phyloP scores from a whole-genome alignment of 129 eudicot species.

The Dittrichia graveolens region DNA sequence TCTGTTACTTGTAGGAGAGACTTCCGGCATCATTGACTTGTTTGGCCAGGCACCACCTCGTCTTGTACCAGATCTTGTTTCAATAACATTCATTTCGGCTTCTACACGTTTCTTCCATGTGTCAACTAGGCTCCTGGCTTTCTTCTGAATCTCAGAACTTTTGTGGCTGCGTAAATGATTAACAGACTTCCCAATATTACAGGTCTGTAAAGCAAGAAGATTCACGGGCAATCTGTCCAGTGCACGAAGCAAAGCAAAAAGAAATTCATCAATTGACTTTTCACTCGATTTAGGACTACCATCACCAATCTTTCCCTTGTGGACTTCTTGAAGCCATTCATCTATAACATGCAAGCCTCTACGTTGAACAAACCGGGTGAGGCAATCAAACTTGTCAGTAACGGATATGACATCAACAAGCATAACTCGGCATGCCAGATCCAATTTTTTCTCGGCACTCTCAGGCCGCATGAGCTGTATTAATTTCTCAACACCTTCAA shows the following conservation, averaged over 20 bases:
- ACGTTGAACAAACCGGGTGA: slow-evolving; percentile 57
- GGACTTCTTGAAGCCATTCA: slow-evolving; percentile 93
- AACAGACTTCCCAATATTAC: slow-evolving; percentile 91
- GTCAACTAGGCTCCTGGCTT: slow-evolving; percentile 83
- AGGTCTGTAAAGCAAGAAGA: slow-evolving; percentile 79
- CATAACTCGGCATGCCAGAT: slow-evolving; percentile 47
- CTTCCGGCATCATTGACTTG: slow-evolving; percentile 52
- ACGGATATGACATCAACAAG: slow-evolving; percentile 78
- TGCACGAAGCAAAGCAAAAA: slow-evolving; percentile 84
- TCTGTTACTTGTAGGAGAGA: slow-evolving; percentile 42
- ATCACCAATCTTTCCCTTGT: slow-evolving; percentile 81
- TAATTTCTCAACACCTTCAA: slow-evolving; percentile 55
- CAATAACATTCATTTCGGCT: slow-evolving; percentile 82
- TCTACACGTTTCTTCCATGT: slow-evolving; percentile 97
- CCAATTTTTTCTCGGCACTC: slow-evolving; percentile 45
- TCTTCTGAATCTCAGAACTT: slow-evolving; percentile 77
- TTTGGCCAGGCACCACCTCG: slow-evolving; percentile 56
- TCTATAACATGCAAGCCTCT: slow-evolving; percentile 61
- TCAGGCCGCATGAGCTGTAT: slow-evolving; percentile 64
- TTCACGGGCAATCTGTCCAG: slow-evolving; percentile 87
- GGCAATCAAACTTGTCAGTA: slow-evolving; percentile 64
- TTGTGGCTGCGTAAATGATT: slow-evolving; percentile 79
- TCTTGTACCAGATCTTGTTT: slow-evolving; percentile 54
- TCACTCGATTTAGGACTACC: slow-evolving; percentile 63
- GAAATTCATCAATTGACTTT: slow-evolving; percentile 82